A percentile compares a stretch with the other conserved stretches of the same genome.
Conservation (phyloP, 345 rosid genomes). For the Excoecaria cochinchinensis region DNA sequence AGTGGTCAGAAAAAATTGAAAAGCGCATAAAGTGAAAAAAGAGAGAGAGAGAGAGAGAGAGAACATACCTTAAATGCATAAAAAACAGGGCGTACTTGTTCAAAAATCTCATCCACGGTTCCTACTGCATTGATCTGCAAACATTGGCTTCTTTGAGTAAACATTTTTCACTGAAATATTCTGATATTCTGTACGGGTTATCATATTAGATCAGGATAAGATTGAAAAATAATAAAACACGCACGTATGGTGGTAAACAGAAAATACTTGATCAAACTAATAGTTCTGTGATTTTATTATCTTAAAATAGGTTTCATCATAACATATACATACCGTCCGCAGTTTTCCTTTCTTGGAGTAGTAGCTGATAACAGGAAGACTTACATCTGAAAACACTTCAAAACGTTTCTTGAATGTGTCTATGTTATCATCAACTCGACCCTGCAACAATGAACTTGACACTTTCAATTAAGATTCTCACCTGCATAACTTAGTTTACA, state of each 20-base stretch:
- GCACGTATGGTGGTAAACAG: neutral
- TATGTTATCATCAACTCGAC: slow-evolving; percentile 30
- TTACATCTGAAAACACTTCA: slow-evolving; percentile 38
- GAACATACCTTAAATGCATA: slow-evolving; percentile 48
- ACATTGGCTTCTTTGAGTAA: slow-evolving; percentile 15
- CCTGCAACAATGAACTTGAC: slow-evolving; percentile 21
- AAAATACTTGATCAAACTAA: neutral
- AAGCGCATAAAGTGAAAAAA: neutral
- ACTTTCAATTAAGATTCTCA: neutral
- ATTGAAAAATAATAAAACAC: neutral
- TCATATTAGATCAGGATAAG: neutral
- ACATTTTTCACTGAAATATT: neutral
- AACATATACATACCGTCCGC: slow-evolving; percentile 42
- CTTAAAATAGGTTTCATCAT: neutral
- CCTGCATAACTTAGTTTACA: neutral
- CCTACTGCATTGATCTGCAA: slow-evolving; percentile 86
- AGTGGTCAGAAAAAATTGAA: neutral
- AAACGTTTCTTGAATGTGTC: slow-evolving; percentile 30
- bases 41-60: neutral
- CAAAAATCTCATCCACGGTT: slow-evolving; percentile 77
- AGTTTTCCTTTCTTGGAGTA: slow-evolving; percentile 80
- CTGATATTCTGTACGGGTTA: neutral
- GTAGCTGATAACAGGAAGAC: slow-evolving; percentile 72
- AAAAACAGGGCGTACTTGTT: slow-evolving; percentile 65
- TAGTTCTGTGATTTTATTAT: neutral